phyloP scores from a whole-genome alignment of 306 rosid genomes.

The Cucurbita moschata region DNA sequence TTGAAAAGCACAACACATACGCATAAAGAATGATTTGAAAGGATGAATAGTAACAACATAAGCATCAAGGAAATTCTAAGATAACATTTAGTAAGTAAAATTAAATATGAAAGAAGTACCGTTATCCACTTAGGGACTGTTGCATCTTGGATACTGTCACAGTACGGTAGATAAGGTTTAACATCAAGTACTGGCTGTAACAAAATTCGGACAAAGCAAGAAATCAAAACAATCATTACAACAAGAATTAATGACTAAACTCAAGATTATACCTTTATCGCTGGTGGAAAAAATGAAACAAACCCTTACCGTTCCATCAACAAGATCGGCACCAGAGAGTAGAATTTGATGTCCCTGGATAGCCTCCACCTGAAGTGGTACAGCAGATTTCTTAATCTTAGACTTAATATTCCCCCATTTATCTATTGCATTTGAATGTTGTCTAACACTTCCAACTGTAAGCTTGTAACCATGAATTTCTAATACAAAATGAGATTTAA shows the following conservation, averaged over 20 bases:
- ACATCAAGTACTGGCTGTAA: slow-evolving; percentile 85
- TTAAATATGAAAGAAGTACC: slow-evolving; percentile 27
- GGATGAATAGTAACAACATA: background rate
- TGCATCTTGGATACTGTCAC: slow-evolving; percentile 66
- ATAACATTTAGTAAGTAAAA: background rate
- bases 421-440: background rate
- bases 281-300: slow-evolving; percentile 9
- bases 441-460: background rate
- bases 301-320: slow-evolving; percentile 82
- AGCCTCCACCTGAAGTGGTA: slow-evolving; percentile 55
- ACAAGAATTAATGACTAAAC: background rate
- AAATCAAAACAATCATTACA: slow-evolving; percentile 3
- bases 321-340: slow-evolving; percentile 90
- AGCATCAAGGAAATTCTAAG: background rate
- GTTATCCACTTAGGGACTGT: slow-evolving; percentile 60
- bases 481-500: background rate
- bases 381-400: background rate
- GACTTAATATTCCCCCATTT: background rate
- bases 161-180: slow-evolving; percentile 83
- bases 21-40: background rate
- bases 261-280: background rate
- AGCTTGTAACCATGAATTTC: background rate
- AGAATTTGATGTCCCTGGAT: slow-evolving; percentile 56
- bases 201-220: slow-evolving; percentile 14
- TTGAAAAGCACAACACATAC: background rate